Evolutionary conservation across 495 filamentous ascomycete species (phyloP).

Genomic region (Penicillium tannophilum): DNA sequence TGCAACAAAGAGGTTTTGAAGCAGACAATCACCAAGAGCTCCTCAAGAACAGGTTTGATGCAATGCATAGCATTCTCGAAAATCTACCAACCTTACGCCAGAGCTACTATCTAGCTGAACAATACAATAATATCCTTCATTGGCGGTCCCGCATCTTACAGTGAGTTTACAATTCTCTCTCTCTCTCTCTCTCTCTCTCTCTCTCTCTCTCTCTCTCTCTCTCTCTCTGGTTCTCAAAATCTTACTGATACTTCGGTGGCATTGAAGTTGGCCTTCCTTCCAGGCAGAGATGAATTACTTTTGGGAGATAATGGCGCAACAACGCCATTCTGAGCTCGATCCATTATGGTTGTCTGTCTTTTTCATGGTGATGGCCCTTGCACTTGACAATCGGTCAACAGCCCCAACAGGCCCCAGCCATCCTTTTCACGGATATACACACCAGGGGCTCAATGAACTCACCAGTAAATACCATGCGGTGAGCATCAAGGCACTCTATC

Average conservation of each 20-base stretch:
- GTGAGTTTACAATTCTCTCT: neutral
- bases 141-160: slow-evolving; percentile 6
- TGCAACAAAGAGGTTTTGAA: slow-evolving; percentile 2
- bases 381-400: slow-evolving; percentile 4
- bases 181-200: neutral
- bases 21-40: neutral
- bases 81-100: neutral
- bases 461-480: neutral
- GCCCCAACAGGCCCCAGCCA: neutral
- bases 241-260: neutral
- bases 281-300: slow-evolving; percentile 8
- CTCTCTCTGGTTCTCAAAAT: neutral
- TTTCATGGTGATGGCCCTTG: slow-evolving; percentile 1
- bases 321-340: slow-evolving; percentile 1
- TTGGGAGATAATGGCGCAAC: slow-evolving; percentile 3
- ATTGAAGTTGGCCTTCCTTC: slow-evolving; percentile 2
- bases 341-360: slow-evolving; percentile 4
- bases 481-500: slow-evolving; percentile 5
- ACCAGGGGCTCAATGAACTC: neutral
- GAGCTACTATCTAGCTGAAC: slow-evolving; percentile 4
- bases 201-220: neutral
- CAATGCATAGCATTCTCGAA: slow-evolving; percentile 2
- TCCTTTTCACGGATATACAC: slow-evolving; percentile 2
- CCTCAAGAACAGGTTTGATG: slow-evolving; percentile 1
- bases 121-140: slow-evolving; percentile 5